Percentiles rank a stretch among this genome's conserved stretches.
Evolutionary conservation across 768 basidiomycete species (phyloP).

Genomic region (Astraeus odoratus): DNA sequence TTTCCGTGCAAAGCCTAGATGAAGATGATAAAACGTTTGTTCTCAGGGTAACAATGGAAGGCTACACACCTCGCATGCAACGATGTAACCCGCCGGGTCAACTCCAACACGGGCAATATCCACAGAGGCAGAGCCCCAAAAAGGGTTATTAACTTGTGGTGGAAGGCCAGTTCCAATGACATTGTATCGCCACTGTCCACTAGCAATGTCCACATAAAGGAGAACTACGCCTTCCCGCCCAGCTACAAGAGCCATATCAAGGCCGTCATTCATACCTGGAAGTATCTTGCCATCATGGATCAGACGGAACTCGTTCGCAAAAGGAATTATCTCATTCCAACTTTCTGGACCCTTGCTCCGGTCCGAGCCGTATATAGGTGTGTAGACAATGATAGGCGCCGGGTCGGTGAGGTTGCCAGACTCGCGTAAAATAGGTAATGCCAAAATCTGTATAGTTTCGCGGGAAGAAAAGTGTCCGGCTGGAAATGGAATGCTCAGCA

Average conservation of each 20-base stretch:
- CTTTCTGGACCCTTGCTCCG: neutral
- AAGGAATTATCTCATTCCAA: constrained; percentile 2
- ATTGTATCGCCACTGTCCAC: neutral
- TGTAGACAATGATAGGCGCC: constrained; percentile 14
- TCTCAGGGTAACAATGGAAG: neutral
- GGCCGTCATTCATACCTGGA: neutral
- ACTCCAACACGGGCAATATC: constrained; percentile 10
- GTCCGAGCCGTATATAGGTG: constrained; percentile 4
- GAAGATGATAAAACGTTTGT: neutral
- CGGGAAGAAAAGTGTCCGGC: neutral
- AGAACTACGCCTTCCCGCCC: constrained; percentile 12
- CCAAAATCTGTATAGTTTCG: no score
- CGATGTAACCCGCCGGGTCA: constrained; percentile 16
- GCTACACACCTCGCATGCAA: constrained; percentile 12
- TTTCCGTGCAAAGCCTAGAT: constrained; percentile 16
- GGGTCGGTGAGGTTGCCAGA: neutral
- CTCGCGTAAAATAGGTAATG: no score
- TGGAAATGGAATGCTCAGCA: no score
- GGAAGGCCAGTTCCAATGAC: constrained; percentile 8
- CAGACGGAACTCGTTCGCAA: constrained; percentile 1
- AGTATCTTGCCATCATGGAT: constrained; percentile 12
- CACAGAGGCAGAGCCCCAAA: constrained; percentile 11
- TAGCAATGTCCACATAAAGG: constrained; percentile 7
- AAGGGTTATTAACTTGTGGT: neutral
- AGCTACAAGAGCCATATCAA: constrained; percentile 13